Evolutionary conservation across 2,329 filamentous ascomycete species (phyloP).

Genomic region (Ophiostoma australiae): DNA sequence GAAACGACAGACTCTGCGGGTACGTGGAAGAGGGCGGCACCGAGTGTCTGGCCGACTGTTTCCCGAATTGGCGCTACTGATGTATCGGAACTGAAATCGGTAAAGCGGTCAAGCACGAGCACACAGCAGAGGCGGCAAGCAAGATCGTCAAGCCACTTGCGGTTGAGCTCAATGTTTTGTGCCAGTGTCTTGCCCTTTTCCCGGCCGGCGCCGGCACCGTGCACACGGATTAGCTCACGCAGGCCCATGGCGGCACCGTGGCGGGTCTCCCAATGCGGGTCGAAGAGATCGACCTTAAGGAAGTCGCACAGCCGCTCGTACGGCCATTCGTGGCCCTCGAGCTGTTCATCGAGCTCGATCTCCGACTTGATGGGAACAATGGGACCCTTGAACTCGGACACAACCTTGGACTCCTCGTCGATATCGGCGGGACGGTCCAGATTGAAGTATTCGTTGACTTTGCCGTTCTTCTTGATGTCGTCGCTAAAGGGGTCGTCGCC

Average conservation of each 20-base stretch:
- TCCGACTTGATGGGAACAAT: conserved; percentile 77
- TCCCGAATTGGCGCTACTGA: conserved; percentile 95
- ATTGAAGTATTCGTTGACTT: conserved; percentile 80
- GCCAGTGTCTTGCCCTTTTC: conserved; percentile 60
- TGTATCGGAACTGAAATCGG: conserved; percentile 95
- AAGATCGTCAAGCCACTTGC: conserved; percentile 85
- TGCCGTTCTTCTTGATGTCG: conserved; percentile 57
- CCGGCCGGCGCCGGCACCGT: conserved; percentile 82
- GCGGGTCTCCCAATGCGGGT: conserved; percentile 88
- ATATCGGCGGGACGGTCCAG: conserved; percentile 71
- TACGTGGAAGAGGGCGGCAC: conserved; percentile 80
- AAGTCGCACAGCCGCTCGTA: conserved; percentile 93
- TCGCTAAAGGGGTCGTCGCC: conserved; percentile 38
- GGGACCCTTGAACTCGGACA: conserved; percentile 91
- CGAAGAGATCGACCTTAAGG: conserved; percentile 87
- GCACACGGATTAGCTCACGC: conserved; percentile 84
- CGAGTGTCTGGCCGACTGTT: conserved; percentile 89
- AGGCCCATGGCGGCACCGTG: conserved; percentile 95
- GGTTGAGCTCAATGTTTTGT: conserved; percentile 76
- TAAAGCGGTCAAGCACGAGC: conserved; percentile 95
- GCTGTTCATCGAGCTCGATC: conserved; percentile 69
- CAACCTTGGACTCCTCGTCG: conserved; percentile 86
- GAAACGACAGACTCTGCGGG: conserved; percentile 72
- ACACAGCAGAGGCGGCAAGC: conserved; percentile 94
- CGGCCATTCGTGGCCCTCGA: conserved; percentile 83